Percentiles rank a stretch among this genome's conserved stretches.
Conservation (phyloP, 2,329 filamentous ascomycete genomes). For the Colletotrichum incanum region DNA sequence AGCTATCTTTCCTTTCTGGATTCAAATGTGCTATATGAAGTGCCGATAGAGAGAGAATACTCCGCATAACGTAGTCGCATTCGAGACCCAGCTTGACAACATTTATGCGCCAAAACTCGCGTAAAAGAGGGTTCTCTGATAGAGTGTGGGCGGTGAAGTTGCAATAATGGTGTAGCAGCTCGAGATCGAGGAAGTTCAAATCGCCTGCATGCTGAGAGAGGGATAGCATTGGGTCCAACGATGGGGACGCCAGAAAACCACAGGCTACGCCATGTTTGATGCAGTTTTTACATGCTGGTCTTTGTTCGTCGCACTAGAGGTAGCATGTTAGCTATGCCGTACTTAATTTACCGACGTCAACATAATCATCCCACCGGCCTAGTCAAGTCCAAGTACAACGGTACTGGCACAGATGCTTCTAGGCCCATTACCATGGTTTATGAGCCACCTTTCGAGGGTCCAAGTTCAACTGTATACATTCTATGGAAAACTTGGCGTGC, state of each 20-base stretch:
- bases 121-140: conserved; percentile 57
- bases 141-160: conserved; percentile 65
- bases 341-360: background rate
- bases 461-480: background rate
- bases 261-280: conserved; percentile 58
- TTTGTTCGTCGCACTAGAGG: conserved; percentile 57
- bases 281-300: conserved; percentile 58
- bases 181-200: conserved; percentile 62
- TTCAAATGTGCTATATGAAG: conserved; percentile 61
- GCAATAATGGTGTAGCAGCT: conserved; percentile 68
- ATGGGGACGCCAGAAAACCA: conserved; percentile 49
- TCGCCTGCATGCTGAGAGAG: conserved; percentile 37
- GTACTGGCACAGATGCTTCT: background rate
- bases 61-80: conserved; percentile 64
- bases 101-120: conserved; percentile 63
- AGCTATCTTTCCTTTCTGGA: conserved; percentile 42
- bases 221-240: conserved; percentile 32
- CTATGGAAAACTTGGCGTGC: background rate
- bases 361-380: conserved; percentile 8
- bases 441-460: background rate
- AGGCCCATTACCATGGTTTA: background rate
- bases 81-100: conserved; percentile 63
- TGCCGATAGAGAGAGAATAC: conserved; percentile 64
- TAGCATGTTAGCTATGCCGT: conserved; percentile 11
- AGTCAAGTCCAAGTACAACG: background rate